Evolutionary conservation across 805 yeast species (phyloP).

Genomic region (Cyberlindnera veronae): DNA sequence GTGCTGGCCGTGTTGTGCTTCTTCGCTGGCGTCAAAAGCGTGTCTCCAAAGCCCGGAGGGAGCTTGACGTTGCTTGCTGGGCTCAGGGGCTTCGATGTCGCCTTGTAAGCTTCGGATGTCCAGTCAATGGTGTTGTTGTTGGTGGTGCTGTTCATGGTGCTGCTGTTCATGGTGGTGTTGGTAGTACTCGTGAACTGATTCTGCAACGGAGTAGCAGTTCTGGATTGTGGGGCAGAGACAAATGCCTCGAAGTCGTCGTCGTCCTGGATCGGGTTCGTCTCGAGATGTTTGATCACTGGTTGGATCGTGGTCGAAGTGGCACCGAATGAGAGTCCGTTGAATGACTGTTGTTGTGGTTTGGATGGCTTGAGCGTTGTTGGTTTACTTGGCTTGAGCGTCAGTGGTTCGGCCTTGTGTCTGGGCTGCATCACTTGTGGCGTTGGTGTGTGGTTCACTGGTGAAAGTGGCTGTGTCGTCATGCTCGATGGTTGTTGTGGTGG

Average conservation of each 20-base stretch:
- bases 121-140: conserved; percentile 19
- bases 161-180: conserved; percentile 7
- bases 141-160: conserved; percentile 1
- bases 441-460: conserved; percentile 10
- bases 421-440: not conserved
- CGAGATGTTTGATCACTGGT: conserved; percentile 15
- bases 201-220: conserved; percentile 17
- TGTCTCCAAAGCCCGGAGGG: conserved; percentile 42
- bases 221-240: conserved; percentile 30
- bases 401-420: conserved; percentile 18
- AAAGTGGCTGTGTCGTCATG: conserved; percentile 19
- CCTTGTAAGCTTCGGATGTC: conserved; percentile 19
- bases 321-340: conserved; percentile 14
- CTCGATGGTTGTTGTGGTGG: conserved; percentile 10
- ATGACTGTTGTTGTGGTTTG: no score
- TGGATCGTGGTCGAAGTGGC: conserved; percentile 14
- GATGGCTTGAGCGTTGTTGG: not conserved
- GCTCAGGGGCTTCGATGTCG: not conserved
- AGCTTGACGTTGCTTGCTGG: conserved; percentile 20
- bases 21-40: conserved; percentile 32
- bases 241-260: conserved; percentile 30
- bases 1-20: conserved; percentile 10
- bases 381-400: conserved; percentile 18
- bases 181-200: not conserved
- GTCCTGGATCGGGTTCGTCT: conserved; percentile 15